Evolutionary conservation across 2,329 filamentous ascomycete genomes (phyloP).

Genomic region (Fusarium kyushuense): DNA sequence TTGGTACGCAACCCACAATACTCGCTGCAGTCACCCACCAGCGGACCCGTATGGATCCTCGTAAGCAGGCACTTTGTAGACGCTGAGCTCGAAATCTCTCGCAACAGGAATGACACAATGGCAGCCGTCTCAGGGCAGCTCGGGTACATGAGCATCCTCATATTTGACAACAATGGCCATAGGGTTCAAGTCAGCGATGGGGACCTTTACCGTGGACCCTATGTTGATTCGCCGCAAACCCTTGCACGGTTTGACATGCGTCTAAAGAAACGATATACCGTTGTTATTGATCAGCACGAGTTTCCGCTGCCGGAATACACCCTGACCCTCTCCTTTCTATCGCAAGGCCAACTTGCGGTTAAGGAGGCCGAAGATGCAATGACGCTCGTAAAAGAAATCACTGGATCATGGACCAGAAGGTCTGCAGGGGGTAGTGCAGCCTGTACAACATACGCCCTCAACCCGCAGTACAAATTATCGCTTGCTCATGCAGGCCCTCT

Average conservation of each 20-base stretch:
- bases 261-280: conserved; percentile 61
- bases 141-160: conserved; percentile 89
- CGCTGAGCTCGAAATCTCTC: conserved; percentile 69
- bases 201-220: conserved; percentile 80
- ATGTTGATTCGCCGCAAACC: conserved; percentile 93
- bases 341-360: conserved; percentile 71
- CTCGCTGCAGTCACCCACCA: conserved; percentile 69
- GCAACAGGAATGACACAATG: conserved; percentile 56
- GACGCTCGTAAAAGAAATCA: conserved; percentile 66
- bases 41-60: conserved; percentile 82
- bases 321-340: conserved; percentile 91
- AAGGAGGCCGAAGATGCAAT: conserved; percentile 71
- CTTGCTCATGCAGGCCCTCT: conserved; percentile 70
- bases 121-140: conserved; percentile 65
- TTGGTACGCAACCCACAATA: conserved; percentile 78
- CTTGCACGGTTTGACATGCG: conserved; percentile 73
- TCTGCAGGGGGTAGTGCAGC: conserved; percentile 88
- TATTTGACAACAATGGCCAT: conserved; percentile 78
- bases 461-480: conserved; percentile 84
- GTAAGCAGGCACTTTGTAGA: conserved; percentile 88
- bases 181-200: conserved; percentile 81
- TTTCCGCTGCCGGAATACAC: conserved; percentile 79
- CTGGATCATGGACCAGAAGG: conserved; percentile 78
- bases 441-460: conserved; percentile 80
- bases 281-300: conserved; percentile 83